Base-by-base conservation (phyloP, 108 stramenopile species). In the Epithemia pelagica region DNA sequence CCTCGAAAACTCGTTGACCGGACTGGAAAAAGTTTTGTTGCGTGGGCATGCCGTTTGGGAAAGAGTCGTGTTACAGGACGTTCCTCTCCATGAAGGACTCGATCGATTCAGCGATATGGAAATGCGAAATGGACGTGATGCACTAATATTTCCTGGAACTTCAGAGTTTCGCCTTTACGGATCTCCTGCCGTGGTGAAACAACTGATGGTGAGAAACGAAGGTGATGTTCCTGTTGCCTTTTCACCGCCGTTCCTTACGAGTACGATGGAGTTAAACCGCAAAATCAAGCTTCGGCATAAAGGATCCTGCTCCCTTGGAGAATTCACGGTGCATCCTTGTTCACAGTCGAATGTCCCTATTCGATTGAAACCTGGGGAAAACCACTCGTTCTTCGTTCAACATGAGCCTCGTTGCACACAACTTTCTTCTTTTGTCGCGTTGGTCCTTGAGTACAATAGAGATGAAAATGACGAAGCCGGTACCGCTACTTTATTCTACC, bases 1-100 rank as follows among this genome's bases (percentile, higher is more conserved):
- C 46, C 75, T 93, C 22, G 87, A 90, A 56, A 93, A 93, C 61
- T 90, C 87, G 46, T 61, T 93, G 28, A 90, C 85, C n/a, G 92
- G 92, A 20, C 54, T 85, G 23, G 92, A 93, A 76, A 66, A 81
- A 65, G 71, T 93, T 15, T 65, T 68, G 54, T 51, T 93, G 21
- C 66, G 68, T 54, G 92, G 89, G 10, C 65, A 74, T 23, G 84
- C 87, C 2, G 51, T 67, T 21, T 83, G 82, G 84, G 82, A 83
- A 64, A 73, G 78, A 8, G 37, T 93, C n/a, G 85, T 66, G 23
- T 90, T 93, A 31, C 46, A 85, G 10, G 89, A 88, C 62, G 68
- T 78, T 32, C 51, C 68, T n/a, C 56, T 72, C 25, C 54, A 32
- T 20, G 68, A 73, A 30, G 72, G 61, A 26, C 61, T 61, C 22